A percentile compares a stretch with the other conserved stretches of the same genome.
phyloP scores from a whole-genome alignment of 2,329 filamentous ascomycete species.

The Byssochlamys sp. region DNA sequence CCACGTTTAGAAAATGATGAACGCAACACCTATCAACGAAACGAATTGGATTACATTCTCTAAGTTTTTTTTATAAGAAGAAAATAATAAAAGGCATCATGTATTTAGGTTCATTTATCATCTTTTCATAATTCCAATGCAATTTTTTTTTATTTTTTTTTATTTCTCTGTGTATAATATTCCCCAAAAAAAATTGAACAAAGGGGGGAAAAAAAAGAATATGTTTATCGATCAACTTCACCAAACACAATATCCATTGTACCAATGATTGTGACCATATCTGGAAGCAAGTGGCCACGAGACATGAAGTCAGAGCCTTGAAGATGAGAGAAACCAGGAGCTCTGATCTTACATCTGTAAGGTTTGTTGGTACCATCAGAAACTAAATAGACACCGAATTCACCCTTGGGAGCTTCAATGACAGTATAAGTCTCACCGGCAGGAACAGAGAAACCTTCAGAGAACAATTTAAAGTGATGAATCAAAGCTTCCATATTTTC shows the following conservation, averaged over 20 bases:
- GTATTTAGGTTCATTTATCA: too few species aligned
- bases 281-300: slow-evolving; percentile 84
- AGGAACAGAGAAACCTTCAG: slow-evolving; percentile 93
- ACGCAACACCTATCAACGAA: too few species aligned
- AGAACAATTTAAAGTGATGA: slow-evolving; percentile 97
- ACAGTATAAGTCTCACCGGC: slow-evolving; percentile 96
- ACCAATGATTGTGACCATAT: slow-evolving; percentile 89
- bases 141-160: too few species aligned
- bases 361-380: slow-evolving; percentile 93
- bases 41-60: too few species aligned
- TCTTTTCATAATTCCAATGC: too few species aligned
- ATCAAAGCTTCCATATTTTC: slow-evolving; percentile 99
- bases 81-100: too few species aligned
- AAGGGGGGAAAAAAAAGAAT: too few species aligned
- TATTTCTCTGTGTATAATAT: too few species aligned
- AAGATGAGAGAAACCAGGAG: slow-evolving; percentile 91
- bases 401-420: slow-evolving; percentile 97
- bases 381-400: slow-evolving; percentile 96
- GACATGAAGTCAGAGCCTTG: slow-evolving; percentile 87
- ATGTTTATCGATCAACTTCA: slow-evolving; percentile 50
- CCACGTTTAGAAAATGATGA: slow-evolving; percentile 72
- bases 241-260: slow-evolving; percentile 84
- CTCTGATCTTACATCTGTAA: slow-evolving; percentile 94
- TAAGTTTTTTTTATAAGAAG: too few species aligned
- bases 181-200: slow-evolving; percentile 1